Percentiles rank a stretch among this genome's conserved stretches.
Evolutionary conservation across 2,329 filamentous ascomycete genomes (phyloP).

Genomic region (Aspergillus sp.): DNA sequence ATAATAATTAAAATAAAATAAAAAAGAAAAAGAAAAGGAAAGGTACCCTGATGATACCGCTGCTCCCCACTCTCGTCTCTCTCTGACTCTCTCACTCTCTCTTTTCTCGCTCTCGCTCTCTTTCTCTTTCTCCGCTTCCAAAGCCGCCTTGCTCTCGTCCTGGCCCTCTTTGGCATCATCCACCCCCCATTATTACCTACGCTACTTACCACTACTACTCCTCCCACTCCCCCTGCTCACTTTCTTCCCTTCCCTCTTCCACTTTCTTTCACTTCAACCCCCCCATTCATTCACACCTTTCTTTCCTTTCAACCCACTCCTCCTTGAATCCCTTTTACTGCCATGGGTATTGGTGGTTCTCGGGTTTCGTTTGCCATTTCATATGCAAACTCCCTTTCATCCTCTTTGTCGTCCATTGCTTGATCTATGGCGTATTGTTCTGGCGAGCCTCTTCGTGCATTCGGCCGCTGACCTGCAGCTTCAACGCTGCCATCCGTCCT

Average conservation of each 20-base stretch:
- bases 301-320: slow-evolving; percentile 14
- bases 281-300: slow-evolving; percentile 16
- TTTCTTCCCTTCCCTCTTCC: slow-evolving; percentile 6
- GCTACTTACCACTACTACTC: slow-evolving; percentile 13
- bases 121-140: slow-evolving; percentile 13
- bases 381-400: slow-evolving; percentile 11
- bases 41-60: too few relatives aligned
- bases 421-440: slow-evolving; percentile 29
- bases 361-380: slow-evolving; percentile 10
- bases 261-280: slow-evolving; percentile 11
- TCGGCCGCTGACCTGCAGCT: slow-evolving; percentile 36
- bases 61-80: too few relatives aligned
- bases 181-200: not conserved
- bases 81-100: not conserved
- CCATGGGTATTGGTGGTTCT: slow-evolving; percentile 15
- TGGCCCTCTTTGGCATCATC: slow-evolving; percentile 21
- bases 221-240: slow-evolving; percentile 3
- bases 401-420: slow-evolving; percentile 12
- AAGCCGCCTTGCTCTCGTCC: slow-evolving; percentile 15
- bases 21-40: too few relatives aligned
- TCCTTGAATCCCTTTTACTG: slow-evolving; percentile 9
- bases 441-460: slow-evolving; percentile 25
- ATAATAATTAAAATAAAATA: too few relatives aligned
- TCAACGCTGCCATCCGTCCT: slow-evolving; percentile 30
- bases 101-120: slow-evolving; percentile 7